Conservation (phyloP, 495 filamentous ascomycete genomes). For the Aspergillus egyptiacus region DNA sequence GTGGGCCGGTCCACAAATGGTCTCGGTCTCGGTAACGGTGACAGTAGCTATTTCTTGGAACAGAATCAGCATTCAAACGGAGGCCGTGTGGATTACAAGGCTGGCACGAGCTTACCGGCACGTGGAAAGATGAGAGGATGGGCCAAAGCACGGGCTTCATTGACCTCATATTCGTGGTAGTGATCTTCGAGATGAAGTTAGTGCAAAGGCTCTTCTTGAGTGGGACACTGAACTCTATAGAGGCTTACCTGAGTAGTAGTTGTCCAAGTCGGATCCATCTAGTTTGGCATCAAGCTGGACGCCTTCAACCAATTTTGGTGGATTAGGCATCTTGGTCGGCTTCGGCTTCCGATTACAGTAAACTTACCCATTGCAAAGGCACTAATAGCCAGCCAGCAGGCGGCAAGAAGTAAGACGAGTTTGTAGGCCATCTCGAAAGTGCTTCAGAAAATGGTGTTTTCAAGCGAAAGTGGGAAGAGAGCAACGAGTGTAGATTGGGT, state of each 20-base stretch:
- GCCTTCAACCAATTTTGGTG: constrained; percentile 2
- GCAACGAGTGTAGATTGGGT: not conserved
- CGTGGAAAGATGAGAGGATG: constrained; percentile 5
- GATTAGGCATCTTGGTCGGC: not conserved
- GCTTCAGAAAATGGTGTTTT: not conserved
- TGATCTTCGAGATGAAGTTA: not conserved
- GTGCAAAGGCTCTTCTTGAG: not conserved
- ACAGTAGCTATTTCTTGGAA: constrained; percentile 14
- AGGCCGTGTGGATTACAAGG: not conserved
- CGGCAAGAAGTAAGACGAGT: constrained; percentile 10
- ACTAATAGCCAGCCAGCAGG: constrained; percentile 6
- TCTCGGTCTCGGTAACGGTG: constrained; percentile 23
- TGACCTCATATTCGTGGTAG: not conserved
- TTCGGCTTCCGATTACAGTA: not conserved
- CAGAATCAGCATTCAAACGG: not conserved
- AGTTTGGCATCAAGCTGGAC: not conserved
- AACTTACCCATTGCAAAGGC: constrained; percentile 13
- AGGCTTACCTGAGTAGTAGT: constrained; percentile 4
- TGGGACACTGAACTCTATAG: not conserved
- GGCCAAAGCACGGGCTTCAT: constrained; percentile 2
- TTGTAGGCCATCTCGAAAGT: constrained; percentile 1
- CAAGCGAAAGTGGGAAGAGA: not conserved
- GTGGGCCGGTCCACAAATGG: constrained; percentile 14
- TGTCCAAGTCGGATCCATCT: not conserved
- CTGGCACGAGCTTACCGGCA: constrained; percentile 8